Conservation (phyloP, 2,329 filamentous ascomycete genomes). For the Epichloe sibirici region DNA sequence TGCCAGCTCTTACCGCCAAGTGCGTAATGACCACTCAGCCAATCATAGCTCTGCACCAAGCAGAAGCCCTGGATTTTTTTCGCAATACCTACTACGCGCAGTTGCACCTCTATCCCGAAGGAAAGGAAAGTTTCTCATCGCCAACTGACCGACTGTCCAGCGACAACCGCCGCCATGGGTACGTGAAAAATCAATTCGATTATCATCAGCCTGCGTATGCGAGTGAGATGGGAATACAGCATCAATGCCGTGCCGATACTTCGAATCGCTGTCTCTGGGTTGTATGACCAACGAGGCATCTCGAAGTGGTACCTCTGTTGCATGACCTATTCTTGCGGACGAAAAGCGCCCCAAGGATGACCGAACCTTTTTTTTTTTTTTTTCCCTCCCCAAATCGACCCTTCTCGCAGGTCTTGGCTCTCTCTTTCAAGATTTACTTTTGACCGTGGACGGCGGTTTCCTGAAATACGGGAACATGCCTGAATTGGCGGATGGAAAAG, state of each 20-base stretch:
- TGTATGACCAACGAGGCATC: background rate
- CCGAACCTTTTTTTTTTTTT: background rate
- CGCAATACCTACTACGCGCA: conserved; percentile 10
- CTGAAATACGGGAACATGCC: conserved; percentile 7
- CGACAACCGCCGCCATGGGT: conserved; percentile 46
- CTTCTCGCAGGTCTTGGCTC: background rate
- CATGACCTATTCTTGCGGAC: conserved; percentile 8
- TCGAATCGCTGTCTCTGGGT: background rate
- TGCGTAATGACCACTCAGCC: conserved; percentile 3
- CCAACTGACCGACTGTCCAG: conserved; percentile 29
- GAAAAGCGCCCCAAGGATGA: conserved; percentile 7
- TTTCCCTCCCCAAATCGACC: background rate
- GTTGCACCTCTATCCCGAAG: conserved; percentile 21
- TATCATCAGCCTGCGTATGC: conserved; percentile 33
- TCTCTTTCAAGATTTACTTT: background rate
- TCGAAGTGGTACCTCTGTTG: conserved; percentile 11
- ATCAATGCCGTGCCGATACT: background rate
- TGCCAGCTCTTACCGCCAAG: conserved; percentile 31
- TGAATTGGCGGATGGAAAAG: background rate
- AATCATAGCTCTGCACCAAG: conserved; percentile 9
- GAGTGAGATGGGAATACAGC: conserved; percentile 26
- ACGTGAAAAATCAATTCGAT: conserved; percentile 33
- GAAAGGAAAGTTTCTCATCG: conserved; percentile 19
- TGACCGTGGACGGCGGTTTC: conserved; percentile 9
- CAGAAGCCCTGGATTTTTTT: conserved; percentile 19